A percentile compares a stretch with the other conserved stretches of the same genome.
These are phyloP conservation scores for Paramecium tetraurelia DNA, from an alignment of 73 alveolate genomes.

Conservation along the genomic window DNA sequence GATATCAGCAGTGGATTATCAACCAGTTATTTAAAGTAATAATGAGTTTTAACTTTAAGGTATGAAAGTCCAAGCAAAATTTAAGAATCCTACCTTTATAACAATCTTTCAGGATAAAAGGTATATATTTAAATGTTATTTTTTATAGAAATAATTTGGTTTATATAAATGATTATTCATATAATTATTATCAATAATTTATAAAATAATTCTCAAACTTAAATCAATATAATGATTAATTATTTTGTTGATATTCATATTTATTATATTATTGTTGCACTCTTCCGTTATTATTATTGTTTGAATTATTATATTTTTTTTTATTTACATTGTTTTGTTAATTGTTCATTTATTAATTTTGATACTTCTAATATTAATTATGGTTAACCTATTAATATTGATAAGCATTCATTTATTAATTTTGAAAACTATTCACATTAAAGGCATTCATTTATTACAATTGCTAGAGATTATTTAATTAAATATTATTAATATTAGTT, in stretches of 20 bases:
- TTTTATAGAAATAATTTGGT: neutral
- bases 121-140: neutral
- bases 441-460: neutral
- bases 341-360: neutral
- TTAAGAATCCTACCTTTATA: neutral
- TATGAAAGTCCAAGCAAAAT: neutral
- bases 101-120: neutral
- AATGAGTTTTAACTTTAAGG: neutral
- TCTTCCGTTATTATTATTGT: neutral
- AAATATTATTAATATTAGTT: neutral
- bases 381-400: neutral
- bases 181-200: neutral
- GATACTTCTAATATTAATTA: neutral
- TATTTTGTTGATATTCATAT: neutral
- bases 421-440: neutral
- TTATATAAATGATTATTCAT: neutral
- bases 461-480: neutral
- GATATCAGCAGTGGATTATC: neutral
- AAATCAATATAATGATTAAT: neutral
- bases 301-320: neutral
- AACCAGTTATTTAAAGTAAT: neutral
- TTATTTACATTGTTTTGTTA: neutral
- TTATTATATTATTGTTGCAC: neutral
- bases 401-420: neutral
- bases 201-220: neutral